Conservation (phyloP, 2,329 filamentous ascomycete species). For the Ophiostoma australiae region DNA sequence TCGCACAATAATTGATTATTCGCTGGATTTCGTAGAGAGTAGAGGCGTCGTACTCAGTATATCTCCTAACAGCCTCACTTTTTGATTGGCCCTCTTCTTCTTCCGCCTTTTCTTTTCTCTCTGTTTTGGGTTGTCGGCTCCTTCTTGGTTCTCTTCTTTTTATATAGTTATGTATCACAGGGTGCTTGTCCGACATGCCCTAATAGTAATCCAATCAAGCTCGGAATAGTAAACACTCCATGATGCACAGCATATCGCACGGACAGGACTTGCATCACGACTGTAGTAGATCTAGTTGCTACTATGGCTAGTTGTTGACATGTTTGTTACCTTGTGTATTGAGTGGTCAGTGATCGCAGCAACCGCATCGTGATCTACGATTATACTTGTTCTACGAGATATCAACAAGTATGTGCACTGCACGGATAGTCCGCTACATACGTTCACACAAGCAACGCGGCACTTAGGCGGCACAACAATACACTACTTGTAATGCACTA, state of each 20-base stretch:
- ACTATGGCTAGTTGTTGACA: too few relatives aligned
- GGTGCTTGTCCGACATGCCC: neutral
- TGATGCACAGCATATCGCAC: neutral
- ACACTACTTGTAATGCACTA: neutral
- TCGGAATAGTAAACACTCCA: neutral
- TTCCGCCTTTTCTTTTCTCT: neutral
- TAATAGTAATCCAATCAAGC: neutral
- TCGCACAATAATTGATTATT: conserved; percentile 8
- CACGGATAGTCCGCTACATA: neutral
- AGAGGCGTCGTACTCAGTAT: too few relatives aligned
- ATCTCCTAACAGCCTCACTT: neutral
- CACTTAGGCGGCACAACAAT: neutral
- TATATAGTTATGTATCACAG: neutral
- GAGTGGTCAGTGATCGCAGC: too few relatives aligned
- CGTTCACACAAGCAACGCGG: too few relatives aligned
- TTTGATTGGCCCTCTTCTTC: neutral
- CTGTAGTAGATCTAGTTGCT: neutral
- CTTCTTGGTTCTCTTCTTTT: neutral
- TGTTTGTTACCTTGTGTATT: too few relatives aligned
- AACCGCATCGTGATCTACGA: neutral
- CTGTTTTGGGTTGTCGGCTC: neutral
- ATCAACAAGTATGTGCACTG: neutral
- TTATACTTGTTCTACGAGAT: neutral
- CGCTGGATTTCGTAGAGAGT: neutral
- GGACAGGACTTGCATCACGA: neutral